Conservation (phyloP, 345 rosid genomes). For the Salix koriyanagi region DNA sequence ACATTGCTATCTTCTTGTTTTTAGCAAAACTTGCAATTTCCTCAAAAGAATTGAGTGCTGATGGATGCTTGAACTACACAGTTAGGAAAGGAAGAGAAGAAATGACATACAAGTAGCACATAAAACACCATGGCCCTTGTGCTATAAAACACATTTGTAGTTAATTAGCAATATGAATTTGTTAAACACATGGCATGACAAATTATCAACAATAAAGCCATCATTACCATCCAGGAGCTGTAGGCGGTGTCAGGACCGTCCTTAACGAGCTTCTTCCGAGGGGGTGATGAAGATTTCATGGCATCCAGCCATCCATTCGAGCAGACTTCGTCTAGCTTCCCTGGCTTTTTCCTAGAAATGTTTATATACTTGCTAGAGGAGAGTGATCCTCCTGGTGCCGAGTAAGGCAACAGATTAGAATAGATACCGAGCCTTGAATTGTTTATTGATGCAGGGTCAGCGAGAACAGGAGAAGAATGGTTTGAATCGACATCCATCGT, state of each 20-base stretch:
- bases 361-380: slow-evolving; percentile 46
- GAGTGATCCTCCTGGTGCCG: slow-evolving; percentile 45
- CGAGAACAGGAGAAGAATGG: slow-evolving; percentile 67
- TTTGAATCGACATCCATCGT: slow-evolving; percentile 65
- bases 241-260: slow-evolving; percentile 64
- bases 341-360: slow-evolving; percentile 53
- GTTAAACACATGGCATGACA: neutral
- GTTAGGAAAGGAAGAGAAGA: neutral
- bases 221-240: slow-evolving; percentile 68
- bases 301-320: slow-evolving; percentile 92
- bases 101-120: neutral
- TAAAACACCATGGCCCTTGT: neutral
- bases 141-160: neutral
- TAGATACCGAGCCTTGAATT: slow-evolving; percentile 62
- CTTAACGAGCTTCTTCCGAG: slow-evolving; percentile 66
- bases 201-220: neutral
- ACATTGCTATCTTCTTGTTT: slow-evolving; percentile 74
- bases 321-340: slow-evolving; percentile 72
- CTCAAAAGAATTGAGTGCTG: slow-evolving; percentile 67
- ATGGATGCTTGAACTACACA: slow-evolving; percentile 73
- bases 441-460: slow-evolving; percentile 57
- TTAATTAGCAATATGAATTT: neutral
- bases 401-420: slow-evolving; percentile 44
- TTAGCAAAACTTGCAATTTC: slow-evolving; percentile 50
- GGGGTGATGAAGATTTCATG: slow-evolving; percentile 94